Conservation (phyloP, 345 rosid species). For the Viola odorata region DNA sequence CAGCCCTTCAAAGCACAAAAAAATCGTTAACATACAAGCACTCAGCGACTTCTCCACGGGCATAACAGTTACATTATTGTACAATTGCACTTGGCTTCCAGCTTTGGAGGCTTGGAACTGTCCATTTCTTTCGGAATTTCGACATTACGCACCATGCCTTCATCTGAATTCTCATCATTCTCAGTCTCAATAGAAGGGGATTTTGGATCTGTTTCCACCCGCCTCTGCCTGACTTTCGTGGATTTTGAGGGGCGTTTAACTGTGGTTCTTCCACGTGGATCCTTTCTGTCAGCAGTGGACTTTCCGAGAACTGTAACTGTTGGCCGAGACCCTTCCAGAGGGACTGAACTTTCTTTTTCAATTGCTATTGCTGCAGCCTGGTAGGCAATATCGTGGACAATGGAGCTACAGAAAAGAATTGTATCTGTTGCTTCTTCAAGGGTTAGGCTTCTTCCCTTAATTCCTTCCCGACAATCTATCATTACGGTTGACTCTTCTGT, state of each 20-base stretch:
- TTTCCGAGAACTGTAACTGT: conserved; percentile 69
- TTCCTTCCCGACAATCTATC: conserved; percentile 55
- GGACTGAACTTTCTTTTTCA: conserved; percentile 48
- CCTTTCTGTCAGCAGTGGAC: conserved; percentile 43
- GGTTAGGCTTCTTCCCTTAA: conserved; percentile 74
- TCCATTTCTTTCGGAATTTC: conserved; percentile 61
- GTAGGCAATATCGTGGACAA: conserved; percentile 85
- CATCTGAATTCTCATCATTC: conserved; percentile 79
- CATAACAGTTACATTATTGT: conserved; percentile 66
- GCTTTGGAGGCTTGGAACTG: conserved; percentile 68
- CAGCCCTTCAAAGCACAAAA: conserved; percentile 33
- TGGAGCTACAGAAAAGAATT: conserved; percentile 90
- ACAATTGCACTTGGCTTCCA: conserved; percentile 97
- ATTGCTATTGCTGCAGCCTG: conserved; percentile 74
- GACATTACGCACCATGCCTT: conserved; percentile 46
- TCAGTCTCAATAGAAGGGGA: conserved; percentile 37
- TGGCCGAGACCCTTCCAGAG: conserved; percentile 55
- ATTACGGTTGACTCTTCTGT: conserved; percentile 68
- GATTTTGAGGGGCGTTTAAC: conserved; percentile 48
- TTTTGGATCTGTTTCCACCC: conserved; percentile 45
- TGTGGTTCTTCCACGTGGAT: conserved; percentile 42
- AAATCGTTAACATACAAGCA: conserved; percentile 14
- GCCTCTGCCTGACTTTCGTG: conserved; percentile 49
- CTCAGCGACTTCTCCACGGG: not conserved
- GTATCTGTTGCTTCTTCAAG: conserved; percentile 95